Percentiles rank a stretch among this genome's conserved stretches.
Evolutionary conservation across 805 yeast genomes (phyloP).

Genomic region (Yarrowia sp.): DNA sequence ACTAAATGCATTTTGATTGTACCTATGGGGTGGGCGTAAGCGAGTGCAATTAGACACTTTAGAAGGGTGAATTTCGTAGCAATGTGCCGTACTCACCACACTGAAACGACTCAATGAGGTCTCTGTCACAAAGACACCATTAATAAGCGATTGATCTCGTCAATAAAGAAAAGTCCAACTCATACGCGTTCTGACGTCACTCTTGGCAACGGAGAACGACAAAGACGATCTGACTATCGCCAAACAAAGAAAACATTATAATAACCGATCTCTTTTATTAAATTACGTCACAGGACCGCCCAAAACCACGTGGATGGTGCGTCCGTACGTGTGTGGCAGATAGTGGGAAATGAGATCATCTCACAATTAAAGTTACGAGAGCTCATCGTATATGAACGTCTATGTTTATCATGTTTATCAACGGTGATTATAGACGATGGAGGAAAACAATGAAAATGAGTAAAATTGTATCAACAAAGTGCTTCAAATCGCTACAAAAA

Average conservation of each 20-base stretch:
- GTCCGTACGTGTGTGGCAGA: not conserved
- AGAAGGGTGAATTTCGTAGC: too few relatives aligned
- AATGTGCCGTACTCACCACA: too few relatives aligned
- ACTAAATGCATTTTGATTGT: constrained; percentile 18
- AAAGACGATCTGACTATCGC: not conserved
- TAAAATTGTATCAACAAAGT: too few relatives aligned
- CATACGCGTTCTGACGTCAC: not conserved
- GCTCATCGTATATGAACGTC: not conserved
- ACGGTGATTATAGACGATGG: too few relatives aligned
- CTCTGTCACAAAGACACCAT: too few relatives aligned
- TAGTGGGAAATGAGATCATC: not conserved
- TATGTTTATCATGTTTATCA: not conserved
- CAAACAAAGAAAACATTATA: not conserved
- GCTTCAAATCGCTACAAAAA: too few relatives aligned
- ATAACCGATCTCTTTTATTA: not conserved
- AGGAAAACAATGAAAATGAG: too few relatives aligned
- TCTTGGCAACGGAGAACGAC: not conserved
- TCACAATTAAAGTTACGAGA: not conserved
- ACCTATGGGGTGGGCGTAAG: not conserved
- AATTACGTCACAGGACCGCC: not conserved
- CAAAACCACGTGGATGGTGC: not conserved
- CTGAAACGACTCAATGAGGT: too few relatives aligned
- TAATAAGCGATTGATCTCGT: too few relatives aligned
- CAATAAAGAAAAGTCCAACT: not conserved
- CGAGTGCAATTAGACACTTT: too few relatives aligned